Base-by-base conservation (phyloP, 352 stramenopile species). In the Albugo laibachii region DNA sequence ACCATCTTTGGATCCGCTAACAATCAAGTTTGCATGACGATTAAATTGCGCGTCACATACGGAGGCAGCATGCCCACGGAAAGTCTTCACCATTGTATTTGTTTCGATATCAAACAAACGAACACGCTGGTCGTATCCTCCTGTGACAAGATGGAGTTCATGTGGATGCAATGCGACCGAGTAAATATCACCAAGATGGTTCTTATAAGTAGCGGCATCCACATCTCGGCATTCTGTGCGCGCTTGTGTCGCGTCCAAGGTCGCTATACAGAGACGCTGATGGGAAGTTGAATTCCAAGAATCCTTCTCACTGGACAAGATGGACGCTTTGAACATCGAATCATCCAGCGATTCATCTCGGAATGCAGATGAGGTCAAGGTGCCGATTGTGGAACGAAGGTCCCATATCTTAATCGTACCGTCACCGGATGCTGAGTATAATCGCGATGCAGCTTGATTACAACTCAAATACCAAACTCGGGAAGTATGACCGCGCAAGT, bases 11-110 rank as follows among this genome's bases (percentile, higher is more conserved):
- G 80, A 89, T 19, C 69, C 77, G 41, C 75, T 89, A 11, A 88
- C 71, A 20, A 93, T 69, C 20, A 93, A 65, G 53, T 91, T 93
- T 20, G 76, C 77, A 52, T 89, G 72, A 15, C 66, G 68, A 58
- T 93, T 91, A 52, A 93, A 93, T 53, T 87, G 69, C 14, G 74
- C 72, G 52, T 93, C 77, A 50, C 73, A 88, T 16, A 93, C 77
- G 0, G 73, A 84, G 13, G 80, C 77, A 19, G 72, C 61, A 56
- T 93, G 77, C 11, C 75, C 77, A 8, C 69, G 62, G 48, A 93
- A 93, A 0, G 71, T 86, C 61, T 91, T 91, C 24, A 59, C 56
- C 15, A 81, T 63, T 4, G 61, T 58, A 31, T 71, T 70, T 11
- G 73, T 91, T 13, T 65, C 57, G 50, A 91, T 82, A 47, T 93